Conservation (phyloP, 352 stramenopile species). For the Plasmopara viticola region DNA sequence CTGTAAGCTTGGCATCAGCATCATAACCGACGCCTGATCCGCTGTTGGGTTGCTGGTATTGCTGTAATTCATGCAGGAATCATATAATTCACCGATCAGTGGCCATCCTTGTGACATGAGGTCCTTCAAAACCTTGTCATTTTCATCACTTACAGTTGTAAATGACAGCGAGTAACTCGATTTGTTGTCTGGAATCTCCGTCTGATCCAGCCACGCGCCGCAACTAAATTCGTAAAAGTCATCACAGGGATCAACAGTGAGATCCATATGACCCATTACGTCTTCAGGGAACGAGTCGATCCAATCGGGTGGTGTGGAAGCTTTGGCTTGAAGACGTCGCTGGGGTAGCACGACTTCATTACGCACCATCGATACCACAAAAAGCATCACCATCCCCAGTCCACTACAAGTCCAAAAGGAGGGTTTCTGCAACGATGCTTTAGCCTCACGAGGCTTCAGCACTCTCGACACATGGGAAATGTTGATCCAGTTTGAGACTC, state of each 20-base stretch:
- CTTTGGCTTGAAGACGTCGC: not conserved
- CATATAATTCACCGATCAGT: conserved; percentile 23
- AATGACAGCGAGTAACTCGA: not conserved
- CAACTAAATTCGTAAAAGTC: conserved; percentile 77
- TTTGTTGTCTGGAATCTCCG: conserved; percentile 29
- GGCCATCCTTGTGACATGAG: conserved; percentile 44
- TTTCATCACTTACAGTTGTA: conserved; percentile 8
- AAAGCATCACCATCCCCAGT: not conserved
- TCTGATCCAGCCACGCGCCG: conserved; percentile 42
- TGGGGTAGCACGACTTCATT: not conserved
- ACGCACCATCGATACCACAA: not conserved
- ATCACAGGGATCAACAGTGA: conserved; percentile 37
- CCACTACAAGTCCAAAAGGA: not conserved
- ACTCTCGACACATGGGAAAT: no score
- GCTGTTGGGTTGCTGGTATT: not conserved
- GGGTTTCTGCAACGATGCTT: not conserved
- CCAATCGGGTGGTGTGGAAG: not conserved
- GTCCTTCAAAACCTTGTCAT: conserved; percentile 46
- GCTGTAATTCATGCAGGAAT: not conserved
- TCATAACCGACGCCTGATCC: not conserved
- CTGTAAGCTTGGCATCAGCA: not conserved
- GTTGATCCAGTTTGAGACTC: no score
- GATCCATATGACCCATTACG: not conserved
- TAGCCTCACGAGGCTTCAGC: no score
- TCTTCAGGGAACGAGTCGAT: not conserved